Percentiles rank a stretch among this genome's conserved stretches.
Evolutionary conservation across 768 basidiomycete species (phyloP).

Genomic region (Sistotremastrum suecicum): DNA sequence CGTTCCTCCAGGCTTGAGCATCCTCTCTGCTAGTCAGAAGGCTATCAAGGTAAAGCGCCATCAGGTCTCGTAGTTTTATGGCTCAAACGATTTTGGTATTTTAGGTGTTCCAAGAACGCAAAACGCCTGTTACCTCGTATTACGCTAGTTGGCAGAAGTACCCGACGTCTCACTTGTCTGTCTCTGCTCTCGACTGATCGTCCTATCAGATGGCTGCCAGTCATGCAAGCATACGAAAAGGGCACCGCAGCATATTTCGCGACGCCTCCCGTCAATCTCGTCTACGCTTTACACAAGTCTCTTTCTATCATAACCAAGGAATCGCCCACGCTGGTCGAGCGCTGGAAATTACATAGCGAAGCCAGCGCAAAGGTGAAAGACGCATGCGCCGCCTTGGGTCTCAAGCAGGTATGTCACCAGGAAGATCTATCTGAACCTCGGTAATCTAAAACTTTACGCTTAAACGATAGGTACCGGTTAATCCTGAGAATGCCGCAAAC

Average conservation of each 20-base stretch:
- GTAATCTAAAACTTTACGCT: neutral
- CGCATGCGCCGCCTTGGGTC: slow-evolving; percentile 48
- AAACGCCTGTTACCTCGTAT: slow-evolving; percentile 56
- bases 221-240: slow-evolving; percentile 87
- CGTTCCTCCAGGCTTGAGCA: slow-evolving; percentile 83
- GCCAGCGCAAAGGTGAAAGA: slow-evolving; percentile 57
- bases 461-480: slow-evolving; percentile 35
- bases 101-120: slow-evolving; percentile 46
- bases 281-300: slow-evolving; percentile 82
- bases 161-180: neutral
- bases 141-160: slow-evolving; percentile 87
- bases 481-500: slow-evolving; percentile 58
- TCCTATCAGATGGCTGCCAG: slow-evolving; percentile 60
- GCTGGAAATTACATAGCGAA: slow-evolving; percentile 62
- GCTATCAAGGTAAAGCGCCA: slow-evolving; percentile 45
- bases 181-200: neutral
- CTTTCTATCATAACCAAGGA: slow-evolving; percentile 55
- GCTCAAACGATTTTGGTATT: neutral
- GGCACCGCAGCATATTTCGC: slow-evolving; percentile 83
- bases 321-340: slow-evolving; percentile 54
- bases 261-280: slow-evolving; percentile 87
- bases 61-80: neutral
- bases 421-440: neutral
- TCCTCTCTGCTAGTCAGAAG: slow-evolving; percentile 66
- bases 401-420: slow-evolving; percentile 32